Conservation (phyloP, 202 grass and related monocot species). For the Dendrocalamus latiflorus region DNA sequence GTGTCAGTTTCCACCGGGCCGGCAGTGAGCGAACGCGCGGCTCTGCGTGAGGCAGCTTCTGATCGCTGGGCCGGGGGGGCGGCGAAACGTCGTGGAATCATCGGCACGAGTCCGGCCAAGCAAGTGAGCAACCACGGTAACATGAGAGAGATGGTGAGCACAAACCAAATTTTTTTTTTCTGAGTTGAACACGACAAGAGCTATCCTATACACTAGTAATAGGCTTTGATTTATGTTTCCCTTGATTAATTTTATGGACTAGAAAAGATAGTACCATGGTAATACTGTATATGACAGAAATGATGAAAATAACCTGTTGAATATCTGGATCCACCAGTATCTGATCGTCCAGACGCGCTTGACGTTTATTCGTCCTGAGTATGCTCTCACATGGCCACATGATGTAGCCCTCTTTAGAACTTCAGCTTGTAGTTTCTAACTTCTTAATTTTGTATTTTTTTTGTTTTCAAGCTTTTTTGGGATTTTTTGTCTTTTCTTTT, state of each 20-base stretch:
- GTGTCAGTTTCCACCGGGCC: constrained; percentile 37
- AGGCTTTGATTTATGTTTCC: not conserved
- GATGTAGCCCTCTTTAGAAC: too few relatives aligned
- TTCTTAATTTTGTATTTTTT: too few relatives aligned
- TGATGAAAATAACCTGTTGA: not conserved
- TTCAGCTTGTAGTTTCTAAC: too few relatives aligned
- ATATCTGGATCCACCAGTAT: not conserved
- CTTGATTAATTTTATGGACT: not conserved
- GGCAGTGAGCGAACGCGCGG: constrained; percentile 17
- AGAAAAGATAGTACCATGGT: too few relatives aligned
- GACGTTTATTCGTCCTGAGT: not conserved
- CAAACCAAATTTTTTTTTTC: not conserved
- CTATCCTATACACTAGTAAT: not conserved
- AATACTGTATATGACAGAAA: not conserved
- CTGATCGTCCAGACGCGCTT: not conserved
- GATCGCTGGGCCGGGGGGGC: not conserved
- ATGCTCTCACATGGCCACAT: not conserved
- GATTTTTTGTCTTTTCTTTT: too few relatives aligned
- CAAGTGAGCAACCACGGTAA: not conserved
- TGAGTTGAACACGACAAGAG: not conserved
- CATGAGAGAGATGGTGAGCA: not conserved
- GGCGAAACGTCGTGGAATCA: not conserved
- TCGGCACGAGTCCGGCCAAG: not conserved
- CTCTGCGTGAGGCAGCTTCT: constrained; percentile 22
- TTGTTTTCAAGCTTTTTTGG: too few relatives aligned